Base-by-base conservation (phyloP, 495 filamentous ascomycete species). In the Trichoderma virens region DNA sequence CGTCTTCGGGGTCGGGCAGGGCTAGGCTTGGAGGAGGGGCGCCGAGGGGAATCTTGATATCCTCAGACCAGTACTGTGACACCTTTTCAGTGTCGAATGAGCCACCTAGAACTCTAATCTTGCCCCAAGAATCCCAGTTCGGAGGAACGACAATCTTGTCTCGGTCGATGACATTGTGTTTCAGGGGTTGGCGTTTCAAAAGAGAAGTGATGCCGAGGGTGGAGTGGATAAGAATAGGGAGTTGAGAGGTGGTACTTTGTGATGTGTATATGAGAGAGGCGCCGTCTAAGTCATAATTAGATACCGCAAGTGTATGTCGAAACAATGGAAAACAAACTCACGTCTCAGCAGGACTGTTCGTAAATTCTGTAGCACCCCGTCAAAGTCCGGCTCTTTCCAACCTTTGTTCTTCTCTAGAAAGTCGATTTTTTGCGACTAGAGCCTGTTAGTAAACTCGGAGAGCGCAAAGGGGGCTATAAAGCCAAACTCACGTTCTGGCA, bases 91-190 rank as follows among this genome's bases (percentile, higher is more conserved):
- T 89, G 66, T 97, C 91, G 70, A 97, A 98, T 16, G 89, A 90
- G 77, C 97, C 95, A n/a, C 90, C 82, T 20, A 98, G 79, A 45
- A 97, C 90, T 25, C 93, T 84, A 65, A 99, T 97, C 75, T 98
- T 99, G 31, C 91, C 93, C 92, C 93, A 97, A 0, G 92, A 96
- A 74, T 99, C 94, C 95, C 95, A 98, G 72, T 96, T 96, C 13
- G 92, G 88, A 4, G 94, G 95, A 2, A 99, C 87, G 0, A 97
- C 80, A 35, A 98, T 89, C 79, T 93, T 96, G 73, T 98, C 95
- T 34, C 95, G 82, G 73, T 98, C 95, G 66, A 97, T 95, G 62
- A 97, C 90, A 70, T 98, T 97, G 74, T 94, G 90, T 76, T 93
- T 97, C 30, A 97, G 78, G 45, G 87, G 85, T 66, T 91, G 86